Percentiles rank a stretch among this genome's conserved stretches.
Conservation (phyloP, 345 rosid genomes). For the Hibiscus trionum region DNA sequence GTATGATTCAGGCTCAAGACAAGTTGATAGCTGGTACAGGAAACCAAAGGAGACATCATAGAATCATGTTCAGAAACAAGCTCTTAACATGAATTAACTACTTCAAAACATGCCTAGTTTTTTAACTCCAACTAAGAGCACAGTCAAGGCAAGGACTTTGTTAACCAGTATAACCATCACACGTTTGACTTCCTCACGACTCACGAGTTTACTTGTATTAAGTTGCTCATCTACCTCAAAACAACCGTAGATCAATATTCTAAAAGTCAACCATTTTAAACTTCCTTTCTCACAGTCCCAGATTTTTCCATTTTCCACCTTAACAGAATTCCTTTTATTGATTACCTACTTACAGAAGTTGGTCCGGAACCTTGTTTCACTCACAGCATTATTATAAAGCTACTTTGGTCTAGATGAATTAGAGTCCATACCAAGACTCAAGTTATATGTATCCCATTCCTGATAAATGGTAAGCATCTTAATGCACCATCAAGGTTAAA, state of each 20-base stretch:
- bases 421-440: not conserved
- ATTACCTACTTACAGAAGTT: not conserved
- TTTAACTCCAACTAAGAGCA: not conserved
- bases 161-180: not conserved
- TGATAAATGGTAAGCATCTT: not conserved
- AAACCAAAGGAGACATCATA: not conserved
- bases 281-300: not conserved
- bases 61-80: not conserved
- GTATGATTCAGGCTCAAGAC: not conserved
- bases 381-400: not conserved
- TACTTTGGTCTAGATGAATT: not conserved
- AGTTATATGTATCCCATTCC: not conserved
- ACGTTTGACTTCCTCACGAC: not conserved
- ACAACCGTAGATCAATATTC: not conserved
- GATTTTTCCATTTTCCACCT: not conserved
- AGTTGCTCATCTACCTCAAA: not conserved
- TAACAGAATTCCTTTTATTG: not conserved
- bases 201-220: not conserved
- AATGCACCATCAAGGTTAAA: not conserved
- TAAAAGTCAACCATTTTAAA: not conserved
- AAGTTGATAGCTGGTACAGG: not conserved
- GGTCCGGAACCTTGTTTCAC: not conserved
- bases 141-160: not conserved
- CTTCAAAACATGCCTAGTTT: not conserved
- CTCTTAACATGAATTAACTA: not conserved